Conservation (phyloP, 2,329 filamentous ascomycete species). For the Escovopsis sp. region DNA sequence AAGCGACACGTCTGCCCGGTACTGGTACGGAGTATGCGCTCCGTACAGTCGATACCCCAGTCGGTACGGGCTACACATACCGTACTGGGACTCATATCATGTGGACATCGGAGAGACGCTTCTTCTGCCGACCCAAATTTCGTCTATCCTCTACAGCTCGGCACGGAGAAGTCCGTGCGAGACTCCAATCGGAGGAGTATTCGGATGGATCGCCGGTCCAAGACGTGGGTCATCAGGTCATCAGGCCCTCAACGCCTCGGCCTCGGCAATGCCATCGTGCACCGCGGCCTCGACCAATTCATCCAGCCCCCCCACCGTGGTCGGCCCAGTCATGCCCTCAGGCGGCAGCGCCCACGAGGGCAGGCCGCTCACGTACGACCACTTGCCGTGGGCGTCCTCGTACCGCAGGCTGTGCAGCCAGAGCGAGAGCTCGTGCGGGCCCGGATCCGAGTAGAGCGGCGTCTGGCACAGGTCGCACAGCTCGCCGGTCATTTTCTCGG, state of each 20-base stretch:
- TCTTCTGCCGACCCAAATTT: too few species aligned
- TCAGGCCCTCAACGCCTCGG: constrained; percentile 9
- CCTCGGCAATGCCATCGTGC: constrained; percentile 28
- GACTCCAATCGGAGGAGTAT: too few species aligned
- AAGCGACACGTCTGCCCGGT: too few species aligned
- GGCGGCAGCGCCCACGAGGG: constrained; percentile 82
- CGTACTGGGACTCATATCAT: too few species aligned
- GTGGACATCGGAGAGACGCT: too few species aligned
- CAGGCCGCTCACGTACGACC: constrained; percentile 75
- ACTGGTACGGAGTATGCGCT: too few species aligned
- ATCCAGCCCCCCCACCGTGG: constrained; percentile 45
- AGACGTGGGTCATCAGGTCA: too few species aligned
- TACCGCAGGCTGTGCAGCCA: constrained; percentile 90
- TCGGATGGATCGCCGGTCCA: too few species aligned
- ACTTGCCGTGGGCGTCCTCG: constrained; percentile 64
- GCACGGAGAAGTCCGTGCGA: too few species aligned
- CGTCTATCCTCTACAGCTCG: too few species aligned
- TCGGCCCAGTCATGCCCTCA: constrained; percentile 53
- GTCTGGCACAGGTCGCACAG: constrained; percentile 71
- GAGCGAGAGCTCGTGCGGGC: constrained; percentile 74
- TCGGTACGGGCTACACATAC: too few species aligned
- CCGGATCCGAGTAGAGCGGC: constrained; percentile 84
- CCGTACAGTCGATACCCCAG: too few species aligned
- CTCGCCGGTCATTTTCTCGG: constrained; percentile 83
- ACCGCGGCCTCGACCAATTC: constrained; percentile 42